These are phyloP conservation scores for Microcyclosporella mali DNA, from an alignment of 2,329 filamentous ascomycete species.

Conservation along the genomic window DNA sequence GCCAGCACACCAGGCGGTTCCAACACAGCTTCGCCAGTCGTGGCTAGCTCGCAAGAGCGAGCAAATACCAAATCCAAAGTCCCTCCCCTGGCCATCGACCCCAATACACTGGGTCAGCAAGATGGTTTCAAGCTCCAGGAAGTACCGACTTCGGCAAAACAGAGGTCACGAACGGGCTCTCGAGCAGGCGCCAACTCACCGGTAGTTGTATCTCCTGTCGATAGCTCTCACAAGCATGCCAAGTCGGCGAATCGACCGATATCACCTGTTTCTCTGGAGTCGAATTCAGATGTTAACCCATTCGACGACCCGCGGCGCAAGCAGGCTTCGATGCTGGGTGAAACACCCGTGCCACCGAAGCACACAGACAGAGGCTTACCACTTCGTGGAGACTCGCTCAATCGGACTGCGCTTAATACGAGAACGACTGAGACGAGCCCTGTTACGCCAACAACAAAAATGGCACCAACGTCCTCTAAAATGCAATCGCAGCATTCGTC, in stretches of 20 bases:
- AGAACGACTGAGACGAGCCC: conserved; percentile 28
- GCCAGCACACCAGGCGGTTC: conserved; percentile 24
- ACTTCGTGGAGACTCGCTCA: conserved; percentile 56
- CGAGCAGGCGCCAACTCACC: conserved; percentile 41
- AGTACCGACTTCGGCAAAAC: conserved; percentile 61
- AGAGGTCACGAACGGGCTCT: conserved; percentile 42
- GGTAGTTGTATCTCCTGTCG: conserved; percentile 35
- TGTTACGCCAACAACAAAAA: conserved; percentile 39
- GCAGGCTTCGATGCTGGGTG: conserved; percentile 10
- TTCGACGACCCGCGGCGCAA: conserved; percentile 35
- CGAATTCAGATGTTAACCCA: conserved; percentile 34
- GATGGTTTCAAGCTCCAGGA: conserved; percentile 69
- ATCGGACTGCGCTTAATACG: conserved; percentile 27
- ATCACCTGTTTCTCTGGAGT: conserved; percentile 34
- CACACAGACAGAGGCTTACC: conserved; percentile 39
- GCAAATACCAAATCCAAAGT: conserved; percentile 35
- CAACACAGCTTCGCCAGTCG: conserved; percentile 24
- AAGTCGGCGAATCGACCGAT: conserved; percentile 27
- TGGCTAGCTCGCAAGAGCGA: conserved; percentile 38
- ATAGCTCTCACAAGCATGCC: conserved; percentile 25
- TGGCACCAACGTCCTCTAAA: conserved; percentile 5
- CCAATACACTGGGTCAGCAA: conserved; percentile 22
- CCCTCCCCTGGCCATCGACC: conserved; percentile 24
- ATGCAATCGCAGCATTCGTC: conserved; percentile 8
- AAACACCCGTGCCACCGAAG: conserved; percentile 34